These are phyloP conservation scores for Ampelocalamus luodianensis DNA, from an alignment of 176 grass and related monocot species.

Conservation along the genomic window DNA sequence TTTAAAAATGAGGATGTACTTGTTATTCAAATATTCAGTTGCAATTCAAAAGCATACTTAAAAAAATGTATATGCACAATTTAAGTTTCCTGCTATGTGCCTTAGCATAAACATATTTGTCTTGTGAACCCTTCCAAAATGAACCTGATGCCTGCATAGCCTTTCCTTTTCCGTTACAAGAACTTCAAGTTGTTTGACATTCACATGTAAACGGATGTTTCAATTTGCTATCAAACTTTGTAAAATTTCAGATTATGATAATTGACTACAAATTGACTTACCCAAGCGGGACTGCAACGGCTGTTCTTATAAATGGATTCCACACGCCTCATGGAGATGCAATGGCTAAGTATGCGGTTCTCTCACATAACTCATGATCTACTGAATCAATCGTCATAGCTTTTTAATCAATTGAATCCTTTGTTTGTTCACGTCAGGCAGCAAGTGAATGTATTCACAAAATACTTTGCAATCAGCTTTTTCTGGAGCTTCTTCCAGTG, in stretches of 20 bases:
- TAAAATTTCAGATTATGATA: constrained; percentile 88
- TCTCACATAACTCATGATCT: constrained; percentile 25
- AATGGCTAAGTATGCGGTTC: constrained; percentile 68
- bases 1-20: neutral
- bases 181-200: neutral
- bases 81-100: neutral
- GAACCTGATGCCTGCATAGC: neutral
- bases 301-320: constrained; percentile 99
- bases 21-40: constrained; percentile 2
- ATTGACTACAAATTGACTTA: constrained; percentile 91
- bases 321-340: constrained; percentile 86
- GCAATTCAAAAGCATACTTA: neutral
- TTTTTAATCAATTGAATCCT: neutral
- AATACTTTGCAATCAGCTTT: constrained; percentile 87
- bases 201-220: constrained; percentile 16
- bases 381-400: neutral
- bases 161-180: neutral
- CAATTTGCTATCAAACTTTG: constrained; percentile 18
- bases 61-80: neutral
- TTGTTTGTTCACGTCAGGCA: constrained; percentile 62
- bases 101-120: neutral
- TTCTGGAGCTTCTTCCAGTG: constrained; percentile 99
- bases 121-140: constrained; percentile 3
- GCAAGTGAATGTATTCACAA: constrained; percentile 87
- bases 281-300: constrained; percentile 96